Evolutionary conservation across 2,329 filamentous ascomycete genomes (phyloP), one percentile per base, ranked within the genome.

Genomic region (Neofusicoccum sp.): DNA sequence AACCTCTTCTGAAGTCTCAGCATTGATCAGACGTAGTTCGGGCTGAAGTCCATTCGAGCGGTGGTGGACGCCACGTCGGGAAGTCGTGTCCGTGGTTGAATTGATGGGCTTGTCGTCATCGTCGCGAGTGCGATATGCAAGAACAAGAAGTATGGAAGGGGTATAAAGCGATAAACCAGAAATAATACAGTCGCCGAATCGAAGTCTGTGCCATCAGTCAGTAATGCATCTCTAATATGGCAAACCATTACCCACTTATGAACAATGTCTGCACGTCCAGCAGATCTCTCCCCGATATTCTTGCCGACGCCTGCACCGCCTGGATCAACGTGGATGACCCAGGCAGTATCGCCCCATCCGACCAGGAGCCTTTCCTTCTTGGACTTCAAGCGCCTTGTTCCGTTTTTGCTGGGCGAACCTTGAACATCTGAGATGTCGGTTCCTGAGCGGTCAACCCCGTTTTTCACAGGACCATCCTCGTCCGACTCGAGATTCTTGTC

Each of bases 91-190:
- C 28, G 82, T 79, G 4, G 77, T 78, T 1, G 85, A 84, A 11
- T 80, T 77, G 71, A 81, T 74, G 37, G 74, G 83, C 8, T 88
- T 84, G 12, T 88, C 85, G n/a, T 90, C 85, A 7, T 88, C 83
- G 49, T 92, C 90, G 41, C 89, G 86, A 65, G 89, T 89, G 71
- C 93, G 88, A 78, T 96, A 97, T 73, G 93, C 93, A 79, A 99
- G 89, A 71, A 98, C 90, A 71, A 97, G 86, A 77, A 99, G 84
- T 69, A 97, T 84, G 73, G 87, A 95, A 74, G 92, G 92, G 74
- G 93, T 97, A 87, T 97, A 98, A 78, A 99, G 84, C 67, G 94
- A 96, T 77, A 99, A 90, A 71, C 95, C 95, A 74, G 95, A 97
- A 81, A 99, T 92, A 76, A 97, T 93, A 82, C 95, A 98, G 80